phyloP scores from a whole-genome alignment of 2,329 filamentous ascomycete species.

The Alternaria triticina region DNA sequence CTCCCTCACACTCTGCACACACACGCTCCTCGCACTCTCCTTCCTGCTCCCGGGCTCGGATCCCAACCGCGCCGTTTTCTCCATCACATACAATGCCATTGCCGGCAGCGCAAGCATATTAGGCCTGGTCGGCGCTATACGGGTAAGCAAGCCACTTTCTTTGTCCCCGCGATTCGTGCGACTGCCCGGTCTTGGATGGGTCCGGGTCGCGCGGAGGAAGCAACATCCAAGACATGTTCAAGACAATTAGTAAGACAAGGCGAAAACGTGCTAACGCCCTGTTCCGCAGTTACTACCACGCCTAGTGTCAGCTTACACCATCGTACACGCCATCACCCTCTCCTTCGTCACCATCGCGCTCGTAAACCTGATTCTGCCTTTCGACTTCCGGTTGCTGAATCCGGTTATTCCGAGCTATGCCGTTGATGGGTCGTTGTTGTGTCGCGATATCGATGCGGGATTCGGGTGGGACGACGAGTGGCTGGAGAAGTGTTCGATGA shows the following conservation, averaged over 20 bases:
- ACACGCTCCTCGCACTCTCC: slow-evolving; percentile 33
- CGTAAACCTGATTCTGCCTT: slow-evolving; percentile 31
- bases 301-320: slow-evolving; percentile 35
- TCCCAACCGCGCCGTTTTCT: slow-evolving; percentile 41
- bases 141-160: slow-evolving; percentile 40
- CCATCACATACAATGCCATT: slow-evolving; percentile 49
- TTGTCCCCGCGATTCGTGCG: neutral
- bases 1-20: slow-evolving; percentile 33
- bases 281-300: slow-evolving; percentile 26
- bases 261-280: slow-evolving; percentile 17
- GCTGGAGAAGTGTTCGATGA: slow-evolving; percentile 35
- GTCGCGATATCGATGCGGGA: slow-evolving; percentile 34
- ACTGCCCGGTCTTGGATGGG: neutral
- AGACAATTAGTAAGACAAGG: neutral
- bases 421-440: slow-evolving; percentile 31
- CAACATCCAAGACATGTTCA: neutral
- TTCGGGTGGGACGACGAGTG: slow-evolving; percentile 39
- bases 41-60: slow-evolving; percentile 27
- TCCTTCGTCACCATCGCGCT: slow-evolving; percentile 36
- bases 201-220: neutral
- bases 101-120: slow-evolving; percentile 50
- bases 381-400: slow-evolving; percentile 22
- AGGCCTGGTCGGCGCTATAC: slow-evolving; percentile 53
- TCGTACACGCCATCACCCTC: slow-evolving; percentile 34
- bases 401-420: slow-evolving; percentile 30